Base-by-base conservation (phyloP, 306 rosid genomes). In the Sicyos edulis region DNA sequence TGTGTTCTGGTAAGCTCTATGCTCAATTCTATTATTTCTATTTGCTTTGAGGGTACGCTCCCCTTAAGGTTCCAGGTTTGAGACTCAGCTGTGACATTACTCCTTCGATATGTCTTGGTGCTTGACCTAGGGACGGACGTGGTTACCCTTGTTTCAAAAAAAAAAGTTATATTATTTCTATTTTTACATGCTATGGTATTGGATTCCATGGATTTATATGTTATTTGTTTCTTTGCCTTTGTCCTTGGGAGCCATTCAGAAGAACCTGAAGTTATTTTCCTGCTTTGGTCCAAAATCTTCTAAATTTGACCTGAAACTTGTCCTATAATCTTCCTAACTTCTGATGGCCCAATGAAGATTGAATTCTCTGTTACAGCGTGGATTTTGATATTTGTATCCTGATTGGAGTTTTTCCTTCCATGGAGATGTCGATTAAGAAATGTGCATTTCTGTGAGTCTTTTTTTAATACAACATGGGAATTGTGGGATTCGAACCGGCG, bases 1-100 rank as follows among this genome's bases (percentile, higher is more conserved):
- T 91, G 95, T 79, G 95, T 91, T 77, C 83, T 93, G 89, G 99
- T 93, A 87, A 81, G 55, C 55, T 67, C 4, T 44, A 66, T 19
- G 54, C 40, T 67, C 19, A 21, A 7, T 45, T 45, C 40, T 20
- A 67, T 5, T 22, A n/a, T 21, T 65, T 52, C 10, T 10, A 44
- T 40, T 40, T n/a, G n/a, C n/a, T n/a, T n/a, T n/a, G n/a, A n/a
- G n/a, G n/a, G n/a, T n/a, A n/a, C n/a, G n/a, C n/a, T n/a, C n/a
- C n/a, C n/a, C n/a, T n/a, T n/a, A n/a, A n/a, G n/a, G n/a, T n/a
- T n/a, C n/a, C n/a, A n/a, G n/a, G n/a, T n/a, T n/a, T n/a, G n/a
- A n/a, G n/a, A n/a, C n/a, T n/a, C n/a, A n/a, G n/a, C n/a, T n/a
- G n/a, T n/a, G n/a, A n/a, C n/a, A n/a, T n/a, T n/a, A n/a, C n/a